phyloP scores from a whole-genome alignment of 1,284 basidiomycete genomes.

The Boletus sp. region DNA sequence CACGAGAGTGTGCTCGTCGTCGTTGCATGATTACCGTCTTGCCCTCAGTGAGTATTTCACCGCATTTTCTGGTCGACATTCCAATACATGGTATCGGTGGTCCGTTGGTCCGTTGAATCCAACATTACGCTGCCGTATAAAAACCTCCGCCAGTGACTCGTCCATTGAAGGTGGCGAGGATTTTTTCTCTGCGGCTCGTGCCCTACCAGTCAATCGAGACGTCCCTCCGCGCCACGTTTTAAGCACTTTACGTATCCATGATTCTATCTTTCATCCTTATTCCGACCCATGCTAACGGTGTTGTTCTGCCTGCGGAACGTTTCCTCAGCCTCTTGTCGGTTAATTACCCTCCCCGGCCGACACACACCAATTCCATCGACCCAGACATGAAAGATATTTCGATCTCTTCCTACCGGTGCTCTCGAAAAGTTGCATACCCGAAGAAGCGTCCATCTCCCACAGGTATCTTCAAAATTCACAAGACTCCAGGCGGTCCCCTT shows the following conservation, averaged over 20 bases:
- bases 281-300: constrained; percentile 19
- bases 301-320: constrained; percentile 14
- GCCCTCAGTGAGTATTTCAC: constrained; percentile 21
- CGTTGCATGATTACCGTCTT: constrained; percentile 30
- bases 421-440: constrained; percentile 65
- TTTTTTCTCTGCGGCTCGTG: neutral
- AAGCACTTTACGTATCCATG: constrained; percentile 15
- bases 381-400: constrained; percentile 73
- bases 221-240: neutral
- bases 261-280: constrained; percentile 7
- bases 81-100: constrained; percentile 1
- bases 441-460: constrained; percentile 79
- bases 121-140: constrained; percentile 13
- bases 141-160: constrained; percentile 8
- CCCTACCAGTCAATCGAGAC: neutral
- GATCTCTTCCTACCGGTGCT: constrained; percentile 49
- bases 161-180: constrained; percentile 6
- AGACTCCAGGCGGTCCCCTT: constrained; percentile 47
- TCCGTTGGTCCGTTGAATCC: neutral
- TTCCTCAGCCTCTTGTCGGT: constrained; percentile 42
- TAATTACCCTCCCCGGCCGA: constrained; percentile 39
- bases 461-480: constrained; percentile 64
- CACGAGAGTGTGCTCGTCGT: constrained; percentile 21
- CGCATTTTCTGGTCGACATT: neutral
- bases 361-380: constrained; percentile 26